Evolutionary conservation across 139 green algal genomes (phyloP).

Genomic region (Tetraselmis chui): DNA sequence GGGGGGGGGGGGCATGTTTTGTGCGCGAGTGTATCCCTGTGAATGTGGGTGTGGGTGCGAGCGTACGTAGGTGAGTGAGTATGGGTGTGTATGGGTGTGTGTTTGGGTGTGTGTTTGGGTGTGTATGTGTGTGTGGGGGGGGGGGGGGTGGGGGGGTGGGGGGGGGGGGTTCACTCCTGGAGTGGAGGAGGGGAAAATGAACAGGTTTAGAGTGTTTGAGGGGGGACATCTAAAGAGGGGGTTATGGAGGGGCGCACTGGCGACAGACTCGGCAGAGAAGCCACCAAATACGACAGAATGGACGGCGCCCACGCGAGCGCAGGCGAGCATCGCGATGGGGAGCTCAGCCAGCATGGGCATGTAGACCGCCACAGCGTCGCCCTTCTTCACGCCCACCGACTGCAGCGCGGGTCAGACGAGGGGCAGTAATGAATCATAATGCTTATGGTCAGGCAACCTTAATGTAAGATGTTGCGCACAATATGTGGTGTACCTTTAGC

Average conservation of each 20-base stretch:
- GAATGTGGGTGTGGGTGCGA: too few species aligned
- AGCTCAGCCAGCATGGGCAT: constrained; percentile 58
- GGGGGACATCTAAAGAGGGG: constrained; percentile 27
- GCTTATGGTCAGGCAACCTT: too few species aligned
- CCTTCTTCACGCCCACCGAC: constrained; percentile 6
- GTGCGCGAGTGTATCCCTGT: too few species aligned
- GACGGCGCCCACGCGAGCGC: constrained; percentile 52
- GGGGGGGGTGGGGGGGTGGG: neutral
- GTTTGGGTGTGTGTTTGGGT: too few species aligned
- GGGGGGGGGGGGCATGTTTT: too few species aligned
- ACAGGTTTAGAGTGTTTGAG: too few species aligned
- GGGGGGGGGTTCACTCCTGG: neutral
- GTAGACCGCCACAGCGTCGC: constrained; percentile 42
- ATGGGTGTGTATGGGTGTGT: too few species aligned
- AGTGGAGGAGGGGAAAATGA: neutral
- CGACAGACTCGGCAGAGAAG: constrained; percentile 48
- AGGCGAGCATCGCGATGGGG: constrained; percentile 49
- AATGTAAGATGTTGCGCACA: too few species aligned
- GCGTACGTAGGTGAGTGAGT: too few species aligned
- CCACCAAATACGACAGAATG: constrained; percentile 58
- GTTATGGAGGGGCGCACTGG: constrained; percentile 1
- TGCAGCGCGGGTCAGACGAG: neutral
- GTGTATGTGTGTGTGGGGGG: too few species aligned
- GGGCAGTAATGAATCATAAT: too few species aligned
- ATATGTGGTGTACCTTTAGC: constrained; percentile 33